Evolutionary conservation across 129 eudicot genomes (phyloP).

Genomic region (Apium graveolens): DNA sequence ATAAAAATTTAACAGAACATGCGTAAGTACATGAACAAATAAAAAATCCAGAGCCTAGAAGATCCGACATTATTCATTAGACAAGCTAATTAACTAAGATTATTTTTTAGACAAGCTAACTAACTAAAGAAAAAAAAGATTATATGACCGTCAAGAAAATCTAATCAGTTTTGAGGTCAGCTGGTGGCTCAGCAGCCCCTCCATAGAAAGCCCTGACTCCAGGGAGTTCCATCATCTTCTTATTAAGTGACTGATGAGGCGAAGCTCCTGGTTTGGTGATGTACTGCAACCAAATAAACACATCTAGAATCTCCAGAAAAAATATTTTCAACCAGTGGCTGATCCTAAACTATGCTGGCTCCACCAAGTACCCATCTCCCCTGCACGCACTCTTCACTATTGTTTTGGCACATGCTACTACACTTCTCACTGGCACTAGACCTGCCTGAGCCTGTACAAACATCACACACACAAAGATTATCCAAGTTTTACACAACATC

Average conservation of each 20-base stretch:
- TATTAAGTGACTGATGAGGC: not conserved
- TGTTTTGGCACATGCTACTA: conserved; percentile 33
- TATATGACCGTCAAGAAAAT: not conserved
- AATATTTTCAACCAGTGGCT: conserved; percentile 30
- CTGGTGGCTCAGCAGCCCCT: not conserved
- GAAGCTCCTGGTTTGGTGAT: not conserved
- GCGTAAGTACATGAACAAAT: no score
- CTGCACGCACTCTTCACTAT: conserved; percentile 55
- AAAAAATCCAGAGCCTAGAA: no score
- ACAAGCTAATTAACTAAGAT: not conserved
- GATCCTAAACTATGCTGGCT: conserved; percentile 46
- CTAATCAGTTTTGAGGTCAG: not conserved
- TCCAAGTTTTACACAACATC: not conserved
- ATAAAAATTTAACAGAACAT: no score
- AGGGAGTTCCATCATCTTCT: not conserved
- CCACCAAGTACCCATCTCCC: conserved; percentile 41
- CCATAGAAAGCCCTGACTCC: not conserved
- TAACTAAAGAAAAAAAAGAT: not conserved
- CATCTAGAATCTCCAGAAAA: conserved; percentile 13
- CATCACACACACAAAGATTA: conserved; percentile 12
- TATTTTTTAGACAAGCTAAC: no score
- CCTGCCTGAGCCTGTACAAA: conserved; percentile 26
- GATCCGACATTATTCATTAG: not conserved
- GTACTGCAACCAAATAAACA: not conserved
- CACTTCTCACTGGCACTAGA: conserved; percentile 29